Percentiles rank a stretch among this genome's conserved stretches.
Evolutionary conservation across 805 yeast species (phyloP).

Genomic region (Starmerella scarabaei): DNA sequence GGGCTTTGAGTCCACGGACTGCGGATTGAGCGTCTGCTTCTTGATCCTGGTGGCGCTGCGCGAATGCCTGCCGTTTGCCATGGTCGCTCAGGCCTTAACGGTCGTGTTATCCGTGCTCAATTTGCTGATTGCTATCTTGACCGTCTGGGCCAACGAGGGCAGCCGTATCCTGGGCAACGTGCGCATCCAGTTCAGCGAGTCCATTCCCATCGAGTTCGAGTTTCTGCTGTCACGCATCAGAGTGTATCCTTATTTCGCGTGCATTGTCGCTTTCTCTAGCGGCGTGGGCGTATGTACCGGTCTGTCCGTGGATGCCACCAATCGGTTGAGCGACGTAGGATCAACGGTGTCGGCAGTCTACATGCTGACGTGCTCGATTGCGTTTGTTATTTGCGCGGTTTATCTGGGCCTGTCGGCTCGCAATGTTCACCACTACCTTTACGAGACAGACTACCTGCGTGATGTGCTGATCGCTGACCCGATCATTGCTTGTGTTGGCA

Average conservation of each 20-base stretch:
- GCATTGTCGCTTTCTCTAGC: conserved; percentile 18
- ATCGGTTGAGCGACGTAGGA: conserved; percentile 19
- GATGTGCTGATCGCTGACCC: conserved; percentile 22
- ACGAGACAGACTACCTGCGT: conserved; percentile 3
- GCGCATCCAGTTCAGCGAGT: not conserved
- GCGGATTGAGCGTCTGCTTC: conserved; percentile 18
- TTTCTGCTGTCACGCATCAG: conserved; percentile 4
- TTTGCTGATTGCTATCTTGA: conserved; percentile 17
- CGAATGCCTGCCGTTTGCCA: conserved; percentile 17
- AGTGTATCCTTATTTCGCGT: conserved; percentile 20
- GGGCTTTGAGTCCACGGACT: conserved; percentile 18
- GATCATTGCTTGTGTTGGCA: conserved; percentile 13
- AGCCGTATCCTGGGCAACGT: conserved; percentile 1
- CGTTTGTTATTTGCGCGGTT: conserved; percentile 16
- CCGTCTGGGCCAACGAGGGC: conserved; percentile 19
- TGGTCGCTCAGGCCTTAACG: conserved; percentile 21
- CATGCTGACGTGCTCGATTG: conserved; percentile 11
- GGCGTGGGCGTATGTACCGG: conserved; percentile 22
- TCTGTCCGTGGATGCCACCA: conserved; percentile 16
- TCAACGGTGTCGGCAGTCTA: conserved; percentile 16
- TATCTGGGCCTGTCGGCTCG: conserved; percentile 19
- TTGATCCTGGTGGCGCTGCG: conserved; percentile 15
- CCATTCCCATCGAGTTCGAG: not conserved
- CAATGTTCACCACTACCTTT: conserved; percentile 3
- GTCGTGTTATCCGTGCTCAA: conserved; percentile 19